Base-by-base conservation (phyloP, 2,329 filamentous ascomycete species). In the Fusarium palustre region DNA sequence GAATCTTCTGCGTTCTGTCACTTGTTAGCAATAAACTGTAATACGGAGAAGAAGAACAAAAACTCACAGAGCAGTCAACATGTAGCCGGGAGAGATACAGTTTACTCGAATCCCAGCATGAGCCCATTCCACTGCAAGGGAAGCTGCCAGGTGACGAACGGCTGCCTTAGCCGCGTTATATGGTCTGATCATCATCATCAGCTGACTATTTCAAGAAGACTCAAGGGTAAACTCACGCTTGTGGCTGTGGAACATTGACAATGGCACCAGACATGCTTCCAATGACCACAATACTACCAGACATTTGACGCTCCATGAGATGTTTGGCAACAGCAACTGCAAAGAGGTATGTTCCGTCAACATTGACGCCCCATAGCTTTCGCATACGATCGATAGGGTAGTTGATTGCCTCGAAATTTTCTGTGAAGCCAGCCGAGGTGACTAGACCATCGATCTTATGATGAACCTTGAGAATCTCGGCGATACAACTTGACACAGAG, bases 161-260 rank as follows among this genome's bases (percentile, higher is more conserved):
- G 93, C 95, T 24, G 95, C 95, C 81, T 98, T 98, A 61, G 94
- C 89, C 4, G 92, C 92, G 76, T 97, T 97, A 82, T 97, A 97
- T 0, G 94, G 94, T 30, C 85, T 87, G 7, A 4, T 11, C 4
- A 18, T 5, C 2, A 3, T 13, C 2, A 20, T 64, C 8, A 65
- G 54, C 5, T 5, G 22, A 7, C 0, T 3, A 2, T 5, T 13
- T 9, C 2, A 3, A 0, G 2, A 2, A 10, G 4, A 3, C 0
- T 5, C 0, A 1, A 10, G 20, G 2, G 7, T 24, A 11, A 12
- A 79, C 85, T 79, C 74, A 87, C 84, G 88, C 93, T 78, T 98
- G 95, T 0, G 93, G 94, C 80, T 98, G 95, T 12, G 95, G 95
- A 6, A 97, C 91, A 76, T 98, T 98, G 80, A 97, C 95, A 75